Evolutionary conservation across 441 rosid species (phyloP), one percentile per base, ranked within the genome.

Genomic region (Flueggea neowawraea): DNA sequence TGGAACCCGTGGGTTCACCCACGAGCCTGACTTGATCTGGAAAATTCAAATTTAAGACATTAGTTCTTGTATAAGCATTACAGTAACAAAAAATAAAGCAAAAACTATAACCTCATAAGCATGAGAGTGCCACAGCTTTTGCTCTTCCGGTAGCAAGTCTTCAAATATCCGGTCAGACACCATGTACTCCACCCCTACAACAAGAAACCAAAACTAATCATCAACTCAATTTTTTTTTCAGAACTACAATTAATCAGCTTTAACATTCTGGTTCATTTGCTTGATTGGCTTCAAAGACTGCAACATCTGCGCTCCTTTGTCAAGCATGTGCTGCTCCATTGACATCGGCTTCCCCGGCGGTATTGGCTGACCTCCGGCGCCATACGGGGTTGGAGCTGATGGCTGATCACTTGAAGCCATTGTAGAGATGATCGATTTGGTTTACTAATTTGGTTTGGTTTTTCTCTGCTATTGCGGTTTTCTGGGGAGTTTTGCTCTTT

Each of bases 91-190:
- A 13, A 41, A 5, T 17, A 2, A 51, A 47, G 45, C 6, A 15
- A 50, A 52, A 4, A 17, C 22, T 47, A 13, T 1, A 28, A 87
- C 93, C 86, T 89, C 95, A 17, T 89, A 84, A 56, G 96, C 91
- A 68, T 82, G 96, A 43, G 96, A 91, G 62, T 89, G 96, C 95
- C 97, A 91, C 10, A 87, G 87, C 74, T 87, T 89, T 67, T 89
- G 90, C 61, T 91, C 95, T 31, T 87, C 88, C 0, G 63, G 75
- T 6, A 92, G 78, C 63, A 91, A 69, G 54, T 65, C 73, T 66
- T 91, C 88, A 31, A 80, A 91, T 63, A 79, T 67, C 15, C 66
- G 48, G 52, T 89, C 91, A 3, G 90, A 85, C 16, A 87, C 80
- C 50, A 91, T 72, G 61, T 87, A 85, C 65, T 89, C 96, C 68